Evolutionary conservation across 179 eudicot species (phyloP).

Genomic region (Sideroxylon spinosum): DNA sequence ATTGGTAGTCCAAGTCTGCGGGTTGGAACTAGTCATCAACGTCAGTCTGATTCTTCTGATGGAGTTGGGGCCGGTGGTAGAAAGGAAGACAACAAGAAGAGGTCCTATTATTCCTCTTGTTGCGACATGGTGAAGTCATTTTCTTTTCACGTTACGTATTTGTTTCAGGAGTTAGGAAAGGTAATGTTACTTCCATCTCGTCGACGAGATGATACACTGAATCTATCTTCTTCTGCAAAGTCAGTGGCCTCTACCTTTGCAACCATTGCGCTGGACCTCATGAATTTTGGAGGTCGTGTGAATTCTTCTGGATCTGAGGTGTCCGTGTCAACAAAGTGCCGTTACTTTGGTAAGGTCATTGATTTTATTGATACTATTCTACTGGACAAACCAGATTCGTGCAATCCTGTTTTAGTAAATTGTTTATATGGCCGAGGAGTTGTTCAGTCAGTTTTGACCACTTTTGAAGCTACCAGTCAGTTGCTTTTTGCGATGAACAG

Average conservation of each 20-base stretch:
- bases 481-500: conserved; percentile 68
- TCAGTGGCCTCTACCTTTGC: conserved; percentile 79
- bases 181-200: conserved; percentile 86
- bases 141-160: conserved; percentile 66
- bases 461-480: conserved; percentile 98
- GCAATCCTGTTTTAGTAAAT: conserved; percentile 81
- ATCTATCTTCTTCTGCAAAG: conserved; percentile 64
- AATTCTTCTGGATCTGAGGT: conserved; percentile 70
- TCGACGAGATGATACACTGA: conserved; percentile 77
- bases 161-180: conserved; percentile 95
- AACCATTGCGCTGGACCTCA: conserved; percentile 58
- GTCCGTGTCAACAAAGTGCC: conserved; percentile 84
- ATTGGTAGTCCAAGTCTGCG: conserved; percentile 43
- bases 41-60: conserved; percentile 48
- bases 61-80: conserved; percentile 27
- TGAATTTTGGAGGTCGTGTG: conserved; percentile 71
- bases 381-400: conserved; percentile 88
- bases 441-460: conserved; percentile 80
- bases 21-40: conserved; percentile 48
- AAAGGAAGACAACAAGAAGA: conserved; percentile 75
- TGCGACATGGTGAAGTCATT: conserved; percentile 83
- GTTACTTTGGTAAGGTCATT: conserved; percentile 86
- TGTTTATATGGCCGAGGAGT: conserved; percentile 84
- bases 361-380: conserved; percentile 82
- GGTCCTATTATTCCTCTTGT: conserved; percentile 67